Percentiles rank a stretch among this genome's conserved stretches.
phyloP scores from a whole-genome alignment of 2,329 filamentous ascomycete species.

The Penicillium sp. region DNA sequence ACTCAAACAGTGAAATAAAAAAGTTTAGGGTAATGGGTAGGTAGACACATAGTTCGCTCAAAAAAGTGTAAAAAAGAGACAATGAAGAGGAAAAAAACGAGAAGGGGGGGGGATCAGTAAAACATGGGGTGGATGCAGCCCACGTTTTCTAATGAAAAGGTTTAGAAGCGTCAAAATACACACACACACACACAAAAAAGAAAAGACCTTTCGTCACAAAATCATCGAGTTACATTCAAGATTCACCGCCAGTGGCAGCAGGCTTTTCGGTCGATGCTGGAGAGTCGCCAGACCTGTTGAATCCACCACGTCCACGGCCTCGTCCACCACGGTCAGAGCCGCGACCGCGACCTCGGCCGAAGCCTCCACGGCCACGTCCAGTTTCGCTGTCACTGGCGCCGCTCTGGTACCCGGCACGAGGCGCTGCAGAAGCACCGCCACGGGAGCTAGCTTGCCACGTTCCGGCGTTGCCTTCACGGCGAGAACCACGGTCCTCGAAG shows the following conservation, averaged over 20 bases:
- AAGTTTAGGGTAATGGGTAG: background rate
- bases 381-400: conserved; percentile 74
- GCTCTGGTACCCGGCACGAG: conserved; percentile 76
- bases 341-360: conserved; percentile 53
- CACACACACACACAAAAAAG: conserved; percentile 3
- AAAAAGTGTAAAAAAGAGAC: conserved; percentile 18
- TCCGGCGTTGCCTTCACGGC: conserved; percentile 45
- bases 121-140: background rate
- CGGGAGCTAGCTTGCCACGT: conserved; percentile 56
- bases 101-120: background rate
- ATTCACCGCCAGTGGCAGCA: conserved; percentile 28
- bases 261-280: conserved; percentile 31
- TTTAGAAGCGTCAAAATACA: conserved; percentile 17
- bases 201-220: conserved; percentile 15
- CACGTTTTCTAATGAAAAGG: conserved; percentile 13
- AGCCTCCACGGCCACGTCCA: conserved; percentile 53
- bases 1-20: background rate
- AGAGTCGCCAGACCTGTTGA: conserved; percentile 51
- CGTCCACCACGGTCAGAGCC: conserved; percentile 56
- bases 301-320: conserved; percentile 40
- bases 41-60: conserved; percentile 18
- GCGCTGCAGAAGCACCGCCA: conserved; percentile 60
- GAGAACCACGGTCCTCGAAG: conserved; percentile 65
- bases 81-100: conserved; percentile 16
- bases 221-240: conserved; percentile 18